Conservation (phyloP, 768 basidiomycete genomes). For the Daedaleopsis nitida region DNA sequence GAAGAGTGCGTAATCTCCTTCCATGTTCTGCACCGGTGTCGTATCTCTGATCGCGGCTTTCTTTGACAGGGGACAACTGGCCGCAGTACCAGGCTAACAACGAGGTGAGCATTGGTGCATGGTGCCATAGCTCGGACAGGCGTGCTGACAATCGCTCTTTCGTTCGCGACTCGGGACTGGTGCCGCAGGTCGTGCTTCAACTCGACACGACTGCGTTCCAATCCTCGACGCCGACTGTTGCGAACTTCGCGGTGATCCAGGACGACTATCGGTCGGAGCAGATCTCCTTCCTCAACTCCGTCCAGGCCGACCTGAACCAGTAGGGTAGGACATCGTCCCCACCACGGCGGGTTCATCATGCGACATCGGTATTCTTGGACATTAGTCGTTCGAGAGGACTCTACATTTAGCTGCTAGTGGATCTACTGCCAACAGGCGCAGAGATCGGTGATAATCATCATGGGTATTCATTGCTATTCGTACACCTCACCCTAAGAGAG, state of each 20-base stretch:
- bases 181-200: background rate
- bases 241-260: background rate
- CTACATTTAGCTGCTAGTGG: too few species aligned
- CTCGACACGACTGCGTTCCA: background rate
- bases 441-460: too few species aligned
- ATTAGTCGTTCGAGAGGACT: too few species aligned
- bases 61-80: conserved; percentile 4
- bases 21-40: background rate
- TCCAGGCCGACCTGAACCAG: background rate
- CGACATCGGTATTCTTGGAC: too few species aligned
- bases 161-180: background rate
- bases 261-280: conserved; percentile 10
- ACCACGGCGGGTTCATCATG: too few species aligned
- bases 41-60: background rate
- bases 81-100: conserved; percentile 5
- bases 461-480: too few species aligned
- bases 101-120: too few species aligned
- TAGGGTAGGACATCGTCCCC: too few species aligned
- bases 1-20: conserved; percentile 27
- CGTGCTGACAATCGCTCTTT: too few species aligned
- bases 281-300: conserved; percentile 12
- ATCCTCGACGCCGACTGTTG: background rate
- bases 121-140: too few species aligned
- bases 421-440: too few species aligned
- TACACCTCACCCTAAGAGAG: too few species aligned